Base-by-base conservation (phyloP, 805 yeast genomes). In the Yarrowia osloensis region DNA sequence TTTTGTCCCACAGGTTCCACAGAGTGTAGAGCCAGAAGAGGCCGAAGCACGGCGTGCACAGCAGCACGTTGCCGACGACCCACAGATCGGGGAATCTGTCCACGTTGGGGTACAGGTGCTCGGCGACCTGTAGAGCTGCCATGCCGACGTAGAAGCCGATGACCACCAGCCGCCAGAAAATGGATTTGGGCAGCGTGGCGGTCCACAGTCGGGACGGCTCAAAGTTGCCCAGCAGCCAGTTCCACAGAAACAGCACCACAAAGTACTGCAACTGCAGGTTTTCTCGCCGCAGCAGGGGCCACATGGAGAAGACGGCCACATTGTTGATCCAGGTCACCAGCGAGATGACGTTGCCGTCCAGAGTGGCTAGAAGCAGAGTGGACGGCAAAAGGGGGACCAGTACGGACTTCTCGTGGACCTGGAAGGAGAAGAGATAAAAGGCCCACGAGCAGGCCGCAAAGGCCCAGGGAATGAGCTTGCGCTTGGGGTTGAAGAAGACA, bases 321-420 rank as follows among this genome's bases (percentile, higher is more conserved):
- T 94, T 95, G 72, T 87, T 87, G 69, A 94, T 85, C 98, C 98
- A 95, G 65, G 87, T 86, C 1, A 90, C 85, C 79, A 91, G 84
- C 3, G 94, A 86, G n/a, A 86, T 81, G 21, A 86, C 84, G 69
- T 85, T 81, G 50, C 86, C 80, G 40, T 85, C 84, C 33, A 73
- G 40, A 35, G 82, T 79, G 54, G 85, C 80, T 70, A 84, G 79
- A 8, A 93, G 77, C 67, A 95, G 78, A 0, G 95, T 86, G 12
- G 91, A 85, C 5, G 98, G 98, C 72, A 95, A 75, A 70, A 95
- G 81, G 0, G 99, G 98, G 2, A 95, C 84, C 68, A 95, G 78
- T 17, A 95, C 93, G 0, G 95, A 85, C 78, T 95, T 95, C 77
- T 95, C 98, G 75, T 95, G 99, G 4, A 95, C 98, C 76, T 94